phyloP scores from a whole-genome alignment of 371 early-diverging fungal genomes.

The Syncephalastrum monosporum region DNA sequence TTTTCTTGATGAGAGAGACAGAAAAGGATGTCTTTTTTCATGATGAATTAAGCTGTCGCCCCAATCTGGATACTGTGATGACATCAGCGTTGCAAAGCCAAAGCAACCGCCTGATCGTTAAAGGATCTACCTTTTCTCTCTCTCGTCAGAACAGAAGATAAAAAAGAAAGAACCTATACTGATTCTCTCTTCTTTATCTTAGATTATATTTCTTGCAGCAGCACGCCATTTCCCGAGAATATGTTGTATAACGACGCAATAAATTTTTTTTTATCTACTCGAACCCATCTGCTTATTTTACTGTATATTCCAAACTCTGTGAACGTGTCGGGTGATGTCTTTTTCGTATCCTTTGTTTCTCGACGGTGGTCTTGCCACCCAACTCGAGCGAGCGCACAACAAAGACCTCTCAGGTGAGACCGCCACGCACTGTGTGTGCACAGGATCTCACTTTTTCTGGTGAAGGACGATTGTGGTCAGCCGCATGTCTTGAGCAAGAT shows the following conservation, averaged over 20 bases:
- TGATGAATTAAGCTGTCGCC: too few species aligned
- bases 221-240: neutral
- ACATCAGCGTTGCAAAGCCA: too few species aligned
- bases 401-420: slow-evolving; percentile 43
- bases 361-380: slow-evolving; percentile 55
- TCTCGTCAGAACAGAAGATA: neutral
- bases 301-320: too few species aligned
- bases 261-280: neutral
- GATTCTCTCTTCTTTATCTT: slow-evolving; percentile 1
- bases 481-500: slow-evolving; percentile 39
- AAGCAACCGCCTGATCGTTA: too few species aligned
- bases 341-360: slow-evolving; percentile 40
- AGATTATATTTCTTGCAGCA: neutral
- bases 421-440: neutral
- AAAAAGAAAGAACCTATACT: neutral
- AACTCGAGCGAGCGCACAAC: slow-evolving; percentile 34
- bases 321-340: slow-evolving; percentile 12
- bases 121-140: too few species aligned
- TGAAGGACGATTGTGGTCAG: slow-evolving; percentile 44
- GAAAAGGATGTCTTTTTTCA: too few species aligned
- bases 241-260: neutral
- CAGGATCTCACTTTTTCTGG: neutral
- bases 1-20: too few species aligned
- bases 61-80: too few species aligned
- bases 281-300: neutral